A percentile compares a stretch with the other conserved stretches of the same genome.
These are phyloP conservation scores for Neoarthrinium moseri DNA, from an alignment of 2,329 filamentous ascomycete species.

Conservation along the genomic window DNA sequence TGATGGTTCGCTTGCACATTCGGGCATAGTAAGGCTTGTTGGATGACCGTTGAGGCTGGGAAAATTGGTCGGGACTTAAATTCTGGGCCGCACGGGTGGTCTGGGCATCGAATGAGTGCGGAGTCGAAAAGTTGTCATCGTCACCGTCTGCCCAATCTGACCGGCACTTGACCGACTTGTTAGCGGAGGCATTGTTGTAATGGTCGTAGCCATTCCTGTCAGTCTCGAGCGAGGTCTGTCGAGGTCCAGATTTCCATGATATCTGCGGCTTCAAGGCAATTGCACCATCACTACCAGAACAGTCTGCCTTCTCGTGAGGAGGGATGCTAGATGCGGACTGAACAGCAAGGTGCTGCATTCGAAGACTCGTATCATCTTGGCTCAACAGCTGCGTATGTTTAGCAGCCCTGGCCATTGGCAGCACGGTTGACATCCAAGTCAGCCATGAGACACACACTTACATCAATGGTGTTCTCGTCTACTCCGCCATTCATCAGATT, in stretches of 20 bases:
- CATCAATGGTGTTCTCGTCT: conserved; percentile 42
- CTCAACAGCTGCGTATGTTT: conserved; percentile 1
- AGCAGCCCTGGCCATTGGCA: background rate
- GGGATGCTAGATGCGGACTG: too few relatives aligned
- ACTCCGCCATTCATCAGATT: conserved; percentile 51
- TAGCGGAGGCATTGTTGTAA: background rate
- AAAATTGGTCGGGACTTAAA: too few relatives aligned
- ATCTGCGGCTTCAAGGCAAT: too few relatives aligned
- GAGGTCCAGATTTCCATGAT: too few relatives aligned
- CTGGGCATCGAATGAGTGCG: conserved; percentile 19
- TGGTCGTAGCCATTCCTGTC: conserved; percentile 5
- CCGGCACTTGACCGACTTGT: conserved; percentile 11
- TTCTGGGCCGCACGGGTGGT: too few relatives aligned
- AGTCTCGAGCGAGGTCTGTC: conserved; percentile 7
- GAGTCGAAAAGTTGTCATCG: conserved; percentile 17
- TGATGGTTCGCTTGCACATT: conserved; percentile 54
- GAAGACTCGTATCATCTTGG: conserved; percentile 12
- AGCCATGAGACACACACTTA: conserved; percentile 25
- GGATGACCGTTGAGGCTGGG: too few relatives aligned
- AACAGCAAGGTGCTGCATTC: background rate
- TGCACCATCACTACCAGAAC: too few relatives aligned
- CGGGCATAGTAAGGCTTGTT: conserved; percentile 31
- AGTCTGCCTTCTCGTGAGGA: too few relatives aligned
- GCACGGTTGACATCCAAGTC: background rate
- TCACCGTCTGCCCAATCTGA: conserved; percentile 20